Conservation (phyloP, 768 basidiomycete species). For the Naganishia friedmannii region DNA sequence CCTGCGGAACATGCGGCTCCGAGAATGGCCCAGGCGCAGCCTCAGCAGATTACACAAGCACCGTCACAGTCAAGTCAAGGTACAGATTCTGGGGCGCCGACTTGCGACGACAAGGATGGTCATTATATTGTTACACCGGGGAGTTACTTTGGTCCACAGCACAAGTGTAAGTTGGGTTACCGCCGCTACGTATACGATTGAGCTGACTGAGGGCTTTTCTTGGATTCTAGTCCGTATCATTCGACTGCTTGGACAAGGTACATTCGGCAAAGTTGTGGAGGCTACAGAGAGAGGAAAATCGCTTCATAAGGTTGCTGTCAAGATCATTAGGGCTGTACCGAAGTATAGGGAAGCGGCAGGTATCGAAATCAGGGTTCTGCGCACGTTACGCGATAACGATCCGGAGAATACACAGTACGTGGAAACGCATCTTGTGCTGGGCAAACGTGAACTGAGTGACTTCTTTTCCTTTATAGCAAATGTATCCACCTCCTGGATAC, state of each 20-base stretch:
- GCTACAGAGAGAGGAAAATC: slow-evolving; percentile 64
- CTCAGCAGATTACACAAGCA: slow-evolving; percentile 11
- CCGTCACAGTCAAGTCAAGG: slow-evolving; percentile 23
- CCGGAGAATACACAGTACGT: slow-evolving; percentile 82
- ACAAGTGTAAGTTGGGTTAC: slow-evolving; percentile 63
- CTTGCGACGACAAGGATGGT: slow-evolving; percentile 96
- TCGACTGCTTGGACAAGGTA: slow-evolving; percentile 87
- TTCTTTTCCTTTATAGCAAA: slow-evolving; percentile 62
- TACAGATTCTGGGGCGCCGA: slow-evolving; percentile 52
- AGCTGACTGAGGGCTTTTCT: slow-evolving; percentile 16
- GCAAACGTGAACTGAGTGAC: slow-evolving; percentile 18
- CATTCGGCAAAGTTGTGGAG: slow-evolving; percentile 98
- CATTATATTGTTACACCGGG: slow-evolving; percentile 94
- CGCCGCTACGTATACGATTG: not conserved
- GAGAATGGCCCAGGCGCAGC: slow-evolving; percentile 20
- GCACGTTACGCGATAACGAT: slow-evolving; percentile 84
- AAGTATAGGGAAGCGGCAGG: slow-evolving; percentile 99
- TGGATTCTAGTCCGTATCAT: slow-evolving; percentile 75
- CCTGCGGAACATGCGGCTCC: slow-evolving; percentile 15
- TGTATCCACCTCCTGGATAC: slow-evolving; percentile 91
- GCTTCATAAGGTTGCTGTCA: slow-evolving; percentile 79
- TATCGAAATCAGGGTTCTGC: slow-evolving; percentile 92
- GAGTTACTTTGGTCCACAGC: slow-evolving; percentile 70
- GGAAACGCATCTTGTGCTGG: not conserved
- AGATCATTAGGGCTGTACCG: slow-evolving; percentile 96